Base-by-base conservation (phyloP, 139 green algal genomes). In the Trebouxia sp. region DNA sequence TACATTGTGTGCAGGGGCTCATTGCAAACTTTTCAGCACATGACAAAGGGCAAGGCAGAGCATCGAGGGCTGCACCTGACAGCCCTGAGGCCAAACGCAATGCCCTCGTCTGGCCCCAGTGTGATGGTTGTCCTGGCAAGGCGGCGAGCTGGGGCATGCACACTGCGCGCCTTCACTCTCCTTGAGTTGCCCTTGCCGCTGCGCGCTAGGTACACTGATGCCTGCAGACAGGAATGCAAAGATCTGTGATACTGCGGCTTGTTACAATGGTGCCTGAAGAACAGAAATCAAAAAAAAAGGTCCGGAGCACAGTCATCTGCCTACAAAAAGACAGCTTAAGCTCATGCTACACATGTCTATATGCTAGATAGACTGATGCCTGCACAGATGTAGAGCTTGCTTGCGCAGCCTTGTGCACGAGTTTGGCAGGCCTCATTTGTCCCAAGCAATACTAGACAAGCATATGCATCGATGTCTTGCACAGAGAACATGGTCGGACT, bases 101-200 rank as follows among this genome's bases (percentile, higher is more conserved):
- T 55, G 66, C 92, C 89, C 82, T 86, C 84, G 45, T 91, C 87
- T 1, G 82, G 76, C 1, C 93, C 90, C 39, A 94, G 84, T 74
- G 79, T 86, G 77, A 95, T 86, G 70, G 94, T 85, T 37, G 91
- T 96, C 26, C 93, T 84, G 1, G 91, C 92, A 14, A 96, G 72
- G 32, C 93, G 88, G 26, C 93, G 84, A 0, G 93, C 93, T 0
- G 92, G 90, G 11, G 89, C 87, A 67, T 97, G 92, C 32, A 89
- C 45, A 1, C 42, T 55, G 15, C 87, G 78, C 12, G 76, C 76
- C 53, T 75, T 76, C 28, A 79, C 38, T 0, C 55, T 20, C 37
- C 37, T 32, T 1, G 28, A 35, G 30, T 67, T 14, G 43, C 84
- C 41, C 53, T 74, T 82, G 8, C 72, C 69, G 2, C 43, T 62